Base-by-base conservation (phyloP, 2,329 filamentous ascomycete species). In the Monosporascus ibericus region DNA sequence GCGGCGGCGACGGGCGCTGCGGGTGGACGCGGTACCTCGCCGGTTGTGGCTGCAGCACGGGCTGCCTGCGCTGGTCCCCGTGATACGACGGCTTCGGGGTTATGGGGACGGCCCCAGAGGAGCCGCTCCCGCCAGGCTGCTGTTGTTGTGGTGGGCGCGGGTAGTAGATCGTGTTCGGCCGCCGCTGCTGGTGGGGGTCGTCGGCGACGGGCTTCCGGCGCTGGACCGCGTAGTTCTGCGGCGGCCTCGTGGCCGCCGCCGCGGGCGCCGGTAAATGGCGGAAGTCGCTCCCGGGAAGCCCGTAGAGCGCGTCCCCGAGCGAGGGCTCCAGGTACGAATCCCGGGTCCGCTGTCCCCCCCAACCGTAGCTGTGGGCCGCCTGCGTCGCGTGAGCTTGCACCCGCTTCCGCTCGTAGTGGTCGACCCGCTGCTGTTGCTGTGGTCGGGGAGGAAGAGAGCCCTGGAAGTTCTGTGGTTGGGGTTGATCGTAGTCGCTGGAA, bases 311-410 rank as follows among this genome's bases (percentile, higher is more conserved):
- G 3, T 39, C 27, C 1, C 52, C 55, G 36, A 61, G 53, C 1
- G 18, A 5, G 0, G 59, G 55, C 27, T 66, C 62, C 20, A 62
- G 53, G 3, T 54, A 46, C 15, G 63, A 63, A 50, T 62, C 60
- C 17, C 52, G 18, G 7, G 6, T 17, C 49, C 18, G 22, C n/a
- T 40, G 40, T 18, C 47, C 52, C 2, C 54, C 53, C 58, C 59
- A 65, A 22, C 59, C 60, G 49, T 65, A 61, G 4, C 50, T 48
- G 14, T 48, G 48, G 3, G 59, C 60, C 3, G 63, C 59, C 5
- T 47, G 50, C 1, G 55, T 55, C 14, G 61, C 59, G 24, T 52
- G 42, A 6, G 27, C 46, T 46, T 59, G 55, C 9, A 54, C 53
- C 40, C 50, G 48, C 11, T 42, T 30, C 44, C 57, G 59, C 38